These are phyloP conservation scores for Pythium oligandrum DNA, from an alignment of 352 stramenopile genomes.

Conservation along the genomic window DNA sequence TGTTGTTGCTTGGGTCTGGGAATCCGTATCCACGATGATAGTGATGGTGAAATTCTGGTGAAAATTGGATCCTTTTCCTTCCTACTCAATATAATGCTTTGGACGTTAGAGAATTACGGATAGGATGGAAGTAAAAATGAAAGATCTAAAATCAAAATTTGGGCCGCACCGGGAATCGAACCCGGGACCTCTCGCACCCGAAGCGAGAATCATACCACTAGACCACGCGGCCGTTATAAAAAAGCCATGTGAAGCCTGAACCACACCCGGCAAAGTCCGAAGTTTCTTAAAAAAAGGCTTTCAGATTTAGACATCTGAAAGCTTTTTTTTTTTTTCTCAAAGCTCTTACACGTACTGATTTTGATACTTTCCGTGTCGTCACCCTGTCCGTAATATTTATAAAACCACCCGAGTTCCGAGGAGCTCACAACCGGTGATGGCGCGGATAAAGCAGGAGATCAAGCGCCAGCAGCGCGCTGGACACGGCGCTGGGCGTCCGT, in stretches of 20 bases:
- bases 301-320: no score
- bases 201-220: not conserved
- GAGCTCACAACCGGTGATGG: constrained; percentile 1
- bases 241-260: no score
- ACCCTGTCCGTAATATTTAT: not conserved
- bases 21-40: no score
- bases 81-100: no score
- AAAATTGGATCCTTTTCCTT: no score
- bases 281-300: no score
- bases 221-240: not conserved
- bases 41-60: no score
- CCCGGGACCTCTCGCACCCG: not conserved
- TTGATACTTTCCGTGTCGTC: not conserved
- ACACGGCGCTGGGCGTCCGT: no score
- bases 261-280: no score
- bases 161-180: not conserved
- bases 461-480: constrained; percentile 1
- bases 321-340: no score
- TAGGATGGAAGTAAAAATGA: not conserved
- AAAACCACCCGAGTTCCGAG: not conserved
- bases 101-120: no score
- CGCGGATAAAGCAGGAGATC: constrained; percentile 11
- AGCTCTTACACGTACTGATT: not conserved
- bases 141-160: constrained; percentile 2
- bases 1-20: no score